Evolutionary conservation across 331 rosid species (phyloP), one percentile per base, ranked within the genome.

Genomic region (Acacia concinna): DNA sequence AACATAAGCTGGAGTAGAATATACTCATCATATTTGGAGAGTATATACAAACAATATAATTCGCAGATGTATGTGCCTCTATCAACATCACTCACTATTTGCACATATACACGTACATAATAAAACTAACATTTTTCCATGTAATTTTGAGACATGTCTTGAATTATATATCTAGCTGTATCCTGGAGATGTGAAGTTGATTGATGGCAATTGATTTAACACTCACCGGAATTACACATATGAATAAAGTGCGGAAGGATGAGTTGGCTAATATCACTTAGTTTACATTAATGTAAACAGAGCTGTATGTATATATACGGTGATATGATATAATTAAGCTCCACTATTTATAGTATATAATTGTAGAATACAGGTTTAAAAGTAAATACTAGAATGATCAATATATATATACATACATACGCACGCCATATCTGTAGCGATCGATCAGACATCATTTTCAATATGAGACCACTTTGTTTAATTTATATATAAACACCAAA

Each of bases 361-460:
- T 56, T 23, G 40, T 15, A 46, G 27, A 35, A 17, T 17, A 27
- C 35, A n/a, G 5, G 25, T 47, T 70, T 52, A 41, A 14, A 20
- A 11, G 49, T 11, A 82, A 23, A 44, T 35, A 38, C 41, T 38
- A 57, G 64, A 54, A 35, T 27, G 49, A 78, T 83, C 76, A 56
- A 4, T 49, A 4, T 14, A 52, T 2, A 52, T n/a, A 21, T n/a
- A n/a, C n/a, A n/a, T n/a, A n/a, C n/a, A n/a, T n/a, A n/a, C n/a
- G n/a, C n/a, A n/a, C n/a, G n/a, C 57, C 25, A 20, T 23, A 27
- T 27, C n/a, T n/a, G n/a, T n/a, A n/a, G n/a, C n/a, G n/a, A 75
- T 71, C 71, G 10, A 52, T 54, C 30, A 8, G 23, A 81, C 47
- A 70, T 73, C 76, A 59, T 81, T 68, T 27, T 35, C 67, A 47